Base-by-base conservation (phyloP, 208 protist genomes). In the Blechomonas ayalai region DNA sequence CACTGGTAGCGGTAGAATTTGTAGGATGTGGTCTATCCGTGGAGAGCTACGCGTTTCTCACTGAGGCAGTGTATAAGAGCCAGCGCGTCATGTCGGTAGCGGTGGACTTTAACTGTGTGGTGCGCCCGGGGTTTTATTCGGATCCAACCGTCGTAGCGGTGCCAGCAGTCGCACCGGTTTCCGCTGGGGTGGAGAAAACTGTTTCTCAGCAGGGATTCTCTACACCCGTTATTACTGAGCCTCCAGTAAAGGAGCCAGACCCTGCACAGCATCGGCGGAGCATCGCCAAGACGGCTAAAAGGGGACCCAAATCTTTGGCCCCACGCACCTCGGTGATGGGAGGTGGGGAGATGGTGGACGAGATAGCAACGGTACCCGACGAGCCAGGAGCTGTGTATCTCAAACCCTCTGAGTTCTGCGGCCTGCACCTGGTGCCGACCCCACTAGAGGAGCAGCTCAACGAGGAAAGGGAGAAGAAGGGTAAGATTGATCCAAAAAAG, bases 31-130 rank as follows among this genome's bases (percentile, higher is more conserved):
- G 80, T 9, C 62, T 95, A 35, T 85, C 77, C 2, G 54, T 58
- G 42, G 67, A 90, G 59, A 75, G 71, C 38, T 95, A 90, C 60
- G 68, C 86, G 55, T 55, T 87, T 26, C 60, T 95, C 12, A 73
- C 81, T n/a, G 78, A 92, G 59, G 77, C 82, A 2, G 47, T 85
- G n/a, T 92, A 91, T 57, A 73, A 66, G 29, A 77, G 76, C 46
- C 71, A 53, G 4, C 63, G 73, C 20, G 52, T 95, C 18, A 39
- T 73, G 15, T 61, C 66, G 23, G 58, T 91, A 19, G 49, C 59
- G 0, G 71, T 90, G 48, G 87, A 95, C 66, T 95, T 92, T 59
- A 95, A 95, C 64, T 29, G 47, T 45, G 15, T 53, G n/a, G 3
- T 44, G 5, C 18, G 46, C 18, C 56, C 60, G 23, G 71, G 76